Evolutionary conservation across 176 grass and related monocot species (phyloP), one percentile per base, ranked within the genome.

Genomic region (Triticum aestivum): DNA sequence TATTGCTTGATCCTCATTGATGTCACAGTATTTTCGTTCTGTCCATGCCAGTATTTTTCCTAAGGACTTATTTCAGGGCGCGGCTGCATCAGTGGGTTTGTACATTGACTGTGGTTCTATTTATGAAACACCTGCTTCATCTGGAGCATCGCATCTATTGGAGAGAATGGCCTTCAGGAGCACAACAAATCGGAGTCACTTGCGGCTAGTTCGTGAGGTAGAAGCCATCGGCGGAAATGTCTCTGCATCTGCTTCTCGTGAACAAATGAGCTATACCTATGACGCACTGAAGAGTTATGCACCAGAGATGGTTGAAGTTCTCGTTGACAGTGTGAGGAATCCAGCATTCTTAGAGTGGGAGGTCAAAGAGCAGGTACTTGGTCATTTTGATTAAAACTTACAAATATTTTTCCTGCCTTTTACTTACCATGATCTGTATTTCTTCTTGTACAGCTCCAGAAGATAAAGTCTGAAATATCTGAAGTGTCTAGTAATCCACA

Each of bases 211-310:
- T 65, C 90, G 90, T 70, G 94, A 97, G 91, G 90, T 89, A 20
- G 90, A 97, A 90, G 88, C 92, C 65, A 92, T 97, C 17, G 92
- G 94, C 35, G 94, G 92, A 77, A 92, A 87, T 91, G 81, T 97
- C 27, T 88, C 83, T 13, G 92, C 94, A 75, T 89, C 92, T 34
- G 92, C 92, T 80, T 97, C 94, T 26, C 86, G 84, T 82, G 94
- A 94, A 77, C 94, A 97, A 68, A 97, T 97, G 92, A 82, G 92
- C 76, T 97, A 97, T 86, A 97, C 88, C 35, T 97, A 90, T 87
- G 90, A 97, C 90, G 94, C 94, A 34, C 59, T 95, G 71, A 95
- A 95, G 49, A 82, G 75, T 34, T 86, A 95, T 87, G 82, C 87
- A 52, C 91, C 93, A 1, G 87, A 92, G 77, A 95, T 95, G 88